phyloP scores from a whole-genome alignment of 768 basidiomycete species.

The Mycena maculata region DNA sequence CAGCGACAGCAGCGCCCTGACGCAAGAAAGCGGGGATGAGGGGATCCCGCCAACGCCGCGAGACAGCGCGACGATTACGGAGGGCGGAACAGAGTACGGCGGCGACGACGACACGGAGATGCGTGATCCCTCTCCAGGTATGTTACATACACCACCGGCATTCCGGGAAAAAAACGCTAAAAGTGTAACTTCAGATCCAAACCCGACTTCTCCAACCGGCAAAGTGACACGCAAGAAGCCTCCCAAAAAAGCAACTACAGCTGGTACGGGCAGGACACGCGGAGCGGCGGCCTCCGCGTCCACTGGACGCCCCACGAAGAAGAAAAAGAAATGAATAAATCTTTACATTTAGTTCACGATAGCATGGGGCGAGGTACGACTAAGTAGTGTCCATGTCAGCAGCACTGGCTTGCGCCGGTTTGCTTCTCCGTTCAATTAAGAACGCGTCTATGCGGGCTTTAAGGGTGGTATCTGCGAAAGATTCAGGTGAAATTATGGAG shows the following conservation, averaged over 20 bases:
- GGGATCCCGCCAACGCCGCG: constrained; percentile 66
- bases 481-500: neutral
- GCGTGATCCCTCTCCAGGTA: constrained; percentile 70
- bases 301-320: constrained; percentile 20
- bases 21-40: constrained; percentile 86
- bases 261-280: constrained; percentile 2
- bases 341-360: neutral
- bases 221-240: constrained; percentile 24
- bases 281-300: constrained; percentile 9
- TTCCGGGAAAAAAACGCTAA: neutral
- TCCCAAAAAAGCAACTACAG: constrained; percentile 3
- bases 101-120: constrained; percentile 73
- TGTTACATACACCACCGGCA: constrained; percentile 33
- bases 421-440: constrained; percentile 66
- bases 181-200: constrained; percentile 6
- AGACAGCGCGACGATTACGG: constrained; percentile 79
- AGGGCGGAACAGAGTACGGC: constrained; percentile 74
- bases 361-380: neutral
- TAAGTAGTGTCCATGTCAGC: constrained; percentile 31
- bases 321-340: constrained; percentile 31
- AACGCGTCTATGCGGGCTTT: constrained; percentile 82
- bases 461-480: constrained; percentile 68
- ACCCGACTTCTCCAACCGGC: constrained; percentile 12
- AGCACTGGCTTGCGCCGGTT: constrained; percentile 29
- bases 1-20: constrained; percentile 87